Evolutionary conservation across 2,329 filamentous ascomycete species (phyloP).

Genomic region (Botryotinia calthae): DNA sequence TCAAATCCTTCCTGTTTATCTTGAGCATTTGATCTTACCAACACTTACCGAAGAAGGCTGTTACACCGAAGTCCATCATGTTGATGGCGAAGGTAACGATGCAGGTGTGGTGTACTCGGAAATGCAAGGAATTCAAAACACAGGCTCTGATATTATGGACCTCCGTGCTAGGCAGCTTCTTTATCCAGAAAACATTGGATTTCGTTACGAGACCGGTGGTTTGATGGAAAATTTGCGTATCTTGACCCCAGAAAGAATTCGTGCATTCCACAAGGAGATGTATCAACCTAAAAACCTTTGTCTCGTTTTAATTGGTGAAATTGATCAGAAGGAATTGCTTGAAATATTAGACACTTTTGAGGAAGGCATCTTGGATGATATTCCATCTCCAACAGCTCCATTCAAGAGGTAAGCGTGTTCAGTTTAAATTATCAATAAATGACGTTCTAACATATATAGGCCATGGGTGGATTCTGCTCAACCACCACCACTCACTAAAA

Average conservation of each 20-base stretch:
- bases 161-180: slow-evolving; percentile 74
- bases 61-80: slow-evolving; percentile 93
- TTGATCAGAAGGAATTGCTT: slow-evolving; percentile 77
- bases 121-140: slow-evolving; percentile 95
- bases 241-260: slow-evolving; percentile 83
- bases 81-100: slow-evolving; percentile 91
- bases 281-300: slow-evolving; percentile 97
- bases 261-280: slow-evolving; percentile 94
- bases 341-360: slow-evolving; percentile 85
- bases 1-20: slow-evolving; percentile 88
- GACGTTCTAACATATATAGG: slow-evolving; percentile 28
- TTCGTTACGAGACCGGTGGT: slow-evolving; percentile 96
- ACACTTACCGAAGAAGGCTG: slow-evolving; percentile 91
- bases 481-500: slow-evolving; percentile 68
- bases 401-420: slow-evolving; percentile 57
- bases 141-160: slow-evolving; percentile 81
- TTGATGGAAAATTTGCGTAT: slow-evolving; percentile 90
- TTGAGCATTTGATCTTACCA: slow-evolving; percentile 89
- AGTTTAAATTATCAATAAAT: background rate
- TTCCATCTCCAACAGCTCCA: slow-evolving; percentile 69
- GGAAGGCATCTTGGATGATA: slow-evolving; percentile 75
- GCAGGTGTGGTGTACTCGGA: slow-evolving; percentile 97
- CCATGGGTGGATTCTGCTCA: slow-evolving; percentile 90
- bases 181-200: slow-evolving; percentile 87
- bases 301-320: slow-evolving; percentile 85